Evolutionary conservation across 1,139 yeast genomes (phyloP), one percentile per base, ranked within the genome.

Genomic region (Suhomyces bolitotheri): DNA sequence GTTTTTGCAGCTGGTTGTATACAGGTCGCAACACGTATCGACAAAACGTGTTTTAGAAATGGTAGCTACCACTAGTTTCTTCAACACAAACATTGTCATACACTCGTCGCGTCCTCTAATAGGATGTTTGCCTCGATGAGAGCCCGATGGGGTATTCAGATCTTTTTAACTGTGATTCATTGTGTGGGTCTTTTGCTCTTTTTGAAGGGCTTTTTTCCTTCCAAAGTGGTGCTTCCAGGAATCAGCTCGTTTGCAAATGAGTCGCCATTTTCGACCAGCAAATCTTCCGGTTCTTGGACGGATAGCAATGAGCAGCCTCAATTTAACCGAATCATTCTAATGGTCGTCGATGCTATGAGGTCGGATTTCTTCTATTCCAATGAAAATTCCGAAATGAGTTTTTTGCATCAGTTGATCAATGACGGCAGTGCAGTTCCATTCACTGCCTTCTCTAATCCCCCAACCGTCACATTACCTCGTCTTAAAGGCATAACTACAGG

Each of bases 271-370:
- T 25, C 40, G 22, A 45, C 48, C 12, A 27, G 41, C 21, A 34
- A 42, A 14, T 8, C 17, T 3, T 5, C 22, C 10, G 10, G 8
- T 6, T 15, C 19, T 19, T 27, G 33, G 2, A 16, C 21, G 15
- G 12, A 16, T 2, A 22, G 8, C 17, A 15, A 29, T 5, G 44
- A 48, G 3, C 38, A 64, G 9, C 75, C 84, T 1, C 74, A 73
- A 35, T 92, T 88, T 54, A 74, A 80, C 36, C 80, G 78, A 45
- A 59, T 89, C 25, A 78, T 92, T 1, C 58, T 94, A 21, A 80
- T 94, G 78, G 94, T 94, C 3, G 82, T 94, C 5, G 99, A 94
- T 62, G 98, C 98, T 3, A 69, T 92, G 70, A 65, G 99, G 44
- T 72, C 94, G 9, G 98, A 94, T 56, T 90, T 89, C 54, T 62